phyloP scores from a whole-genome alignment of 2,329 filamentous ascomycete species.

The Beauveria asiatica region DNA sequence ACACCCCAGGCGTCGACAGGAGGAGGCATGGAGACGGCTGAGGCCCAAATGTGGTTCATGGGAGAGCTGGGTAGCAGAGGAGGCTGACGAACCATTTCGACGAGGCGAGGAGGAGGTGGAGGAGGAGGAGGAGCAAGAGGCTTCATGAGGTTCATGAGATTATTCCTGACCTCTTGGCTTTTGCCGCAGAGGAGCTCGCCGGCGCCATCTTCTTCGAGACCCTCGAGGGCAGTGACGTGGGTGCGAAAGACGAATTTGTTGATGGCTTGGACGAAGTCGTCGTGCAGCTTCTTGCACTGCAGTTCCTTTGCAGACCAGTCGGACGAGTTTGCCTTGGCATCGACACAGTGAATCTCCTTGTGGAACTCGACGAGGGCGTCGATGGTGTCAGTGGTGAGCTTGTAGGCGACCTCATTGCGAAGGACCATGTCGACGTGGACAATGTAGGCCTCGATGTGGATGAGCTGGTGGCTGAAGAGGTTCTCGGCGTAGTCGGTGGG shows the following conservation, averaged over 20 bases:
- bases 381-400: slow-evolving; percentile 91
- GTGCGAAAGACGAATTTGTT: slow-evolving; percentile 97
- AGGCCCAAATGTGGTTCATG: slow-evolving; percentile 68
- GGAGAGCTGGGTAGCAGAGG: slow-evolving; percentile 79
- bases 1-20: slow-evolving; percentile 84
- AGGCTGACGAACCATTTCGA: slow-evolving; percentile 81
- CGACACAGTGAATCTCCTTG: slow-evolving; percentile 87
- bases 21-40: slow-evolving; percentile 56
- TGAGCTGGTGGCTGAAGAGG: slow-evolving; percentile 83
- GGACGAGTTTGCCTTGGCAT: slow-evolving; percentile 82
- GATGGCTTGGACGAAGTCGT: slow-evolving; percentile 90
- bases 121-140: slow-evolving; percentile 75
- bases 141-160: slow-evolving; percentile 77
- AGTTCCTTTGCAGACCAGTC: slow-evolving; percentile 95
- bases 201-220: slow-evolving; percentile 90
- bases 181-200: slow-evolving; percentile 87
- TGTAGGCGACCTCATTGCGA: slow-evolving; percentile 95
- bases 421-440: slow-evolving; percentile 99
- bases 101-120: slow-evolving; percentile 75
- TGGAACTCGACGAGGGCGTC: slow-evolving; percentile 90
- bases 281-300: slow-evolving; percentile 94
- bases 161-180: slow-evolving; percentile 86
- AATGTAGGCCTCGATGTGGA: slow-evolving; percentile 94
- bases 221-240: slow-evolving; percentile 80
- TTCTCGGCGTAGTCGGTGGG: slow-evolving; percentile 78